Evolutionary conservation across 805 yeast species (phyloP).

Genomic region (Pichia membranifaciens): DNA sequence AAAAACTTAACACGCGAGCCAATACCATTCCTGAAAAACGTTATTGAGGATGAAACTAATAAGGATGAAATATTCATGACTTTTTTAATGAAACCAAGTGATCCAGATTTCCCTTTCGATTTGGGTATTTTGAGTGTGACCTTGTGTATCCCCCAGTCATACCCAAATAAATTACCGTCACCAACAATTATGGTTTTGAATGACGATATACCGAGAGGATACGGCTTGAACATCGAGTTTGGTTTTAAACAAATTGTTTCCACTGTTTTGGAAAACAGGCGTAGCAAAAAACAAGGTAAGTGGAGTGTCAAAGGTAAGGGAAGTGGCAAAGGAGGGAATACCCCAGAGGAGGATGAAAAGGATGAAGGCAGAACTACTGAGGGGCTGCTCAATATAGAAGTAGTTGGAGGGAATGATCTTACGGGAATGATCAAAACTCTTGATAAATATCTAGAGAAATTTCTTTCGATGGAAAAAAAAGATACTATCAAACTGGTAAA

Average conservation of each 20-base stretch:
- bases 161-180: slow-evolving; percentile 38
- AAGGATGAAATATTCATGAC: slow-evolving; percentile 34
- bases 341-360: slow-evolving; percentile 8
- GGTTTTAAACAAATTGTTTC: slow-evolving; percentile 50
- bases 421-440: slow-evolving; percentile 49
- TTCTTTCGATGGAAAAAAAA: slow-evolving; percentile 53
- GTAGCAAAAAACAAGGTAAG: slow-evolving; percentile 13
- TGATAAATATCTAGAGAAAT: slow-evolving; percentile 52
- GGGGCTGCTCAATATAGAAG: slow-evolving; percentile 19
- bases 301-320: slow-evolving; percentile 9
- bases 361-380: slow-evolving; percentile 5
- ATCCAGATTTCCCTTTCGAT: slow-evolving; percentile 71
- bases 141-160: slow-evolving; percentile 48
- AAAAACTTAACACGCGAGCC: slow-evolving; percentile 17
- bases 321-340: slow-evolving; percentile 14
- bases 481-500: slow-evolving; percentile 56
- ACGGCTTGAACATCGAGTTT: slow-evolving; percentile 55
- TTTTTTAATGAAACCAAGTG: slow-evolving; percentile 49
- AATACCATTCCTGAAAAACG: slow-evolving; percentile 16
- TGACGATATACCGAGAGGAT: slow-evolving; percentile 66
- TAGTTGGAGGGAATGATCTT: slow-evolving; percentile 46
- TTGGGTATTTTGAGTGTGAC: slow-evolving; percentile 47
- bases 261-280: slow-evolving; percentile 32
- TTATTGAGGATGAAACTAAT: slow-evolving; percentile 14
- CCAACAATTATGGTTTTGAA: slow-evolving; percentile 56